Evolutionary conservation across 139 green algal species (phyloP), one percentile per base, ranked within the genome.

Genomic region (Spirogloea muscicola): DNA sequence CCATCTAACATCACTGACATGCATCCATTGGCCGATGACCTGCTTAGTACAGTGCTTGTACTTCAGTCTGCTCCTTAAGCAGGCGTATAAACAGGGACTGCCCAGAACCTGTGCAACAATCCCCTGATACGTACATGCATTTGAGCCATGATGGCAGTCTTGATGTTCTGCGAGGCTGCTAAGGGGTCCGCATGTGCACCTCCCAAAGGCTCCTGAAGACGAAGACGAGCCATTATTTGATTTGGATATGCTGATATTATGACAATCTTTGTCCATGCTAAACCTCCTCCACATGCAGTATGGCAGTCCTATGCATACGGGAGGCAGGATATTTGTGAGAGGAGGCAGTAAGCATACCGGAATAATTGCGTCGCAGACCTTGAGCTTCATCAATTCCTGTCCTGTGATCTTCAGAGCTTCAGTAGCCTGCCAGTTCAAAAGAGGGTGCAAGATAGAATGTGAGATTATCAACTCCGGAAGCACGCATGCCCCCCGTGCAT

Each of bases 321-420:
- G 38, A 2, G 39, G 2, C 3, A 2, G 39, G 0, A 25, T 7
- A 25, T 49, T 25, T n/a, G 38, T 58, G 58, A 25, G 58, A 68
- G 58, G 39, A 61, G 38, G 36, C 55, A 13, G 40, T 1, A 10
- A 75, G 41, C 58, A 39, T n/a, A 77, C 71, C 6, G 88, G 89
- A 25, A 97, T 85, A 40, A 94, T 82, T 51, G 88, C 84, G 74
- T 97, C 92, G 86, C 96, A 93, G 1, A 97, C 87, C 7, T 86
- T 86, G 36, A 96, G 88, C 29, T 86, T 83, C 37, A 93, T 49
- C 38, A 98, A 83, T 74, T 97, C 89, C 3, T 77, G 40, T 0
- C 87, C 74, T 1, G 93, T 97, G 88, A 98, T 97, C 71, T 85
- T 87, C 68, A 98, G 86, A 3, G 93, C 93, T 81, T 96, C 90